Evolutionary conservation across 371 early-diverging fungal species (phyloP).

Genomic region (Lichtheimia hyalospora): DNA sequence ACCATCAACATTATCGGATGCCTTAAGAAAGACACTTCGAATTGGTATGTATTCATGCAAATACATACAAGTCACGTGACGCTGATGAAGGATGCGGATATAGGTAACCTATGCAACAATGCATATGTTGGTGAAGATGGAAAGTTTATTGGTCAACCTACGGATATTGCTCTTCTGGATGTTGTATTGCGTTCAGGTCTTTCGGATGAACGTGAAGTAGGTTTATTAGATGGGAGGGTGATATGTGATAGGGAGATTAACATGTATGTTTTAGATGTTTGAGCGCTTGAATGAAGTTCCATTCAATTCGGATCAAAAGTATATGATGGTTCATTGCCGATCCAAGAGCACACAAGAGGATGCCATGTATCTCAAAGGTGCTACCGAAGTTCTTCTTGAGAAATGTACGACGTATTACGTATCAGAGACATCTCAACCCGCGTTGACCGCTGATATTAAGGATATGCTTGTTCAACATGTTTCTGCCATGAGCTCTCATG

Average conservation of each 20-base stretch:
- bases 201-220: conserved; percentile 66
- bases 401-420: conserved; percentile 62
- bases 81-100: background rate
- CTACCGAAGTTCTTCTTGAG: conserved; percentile 72
- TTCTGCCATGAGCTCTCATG: conserved; percentile 73
- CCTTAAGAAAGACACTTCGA: conserved; percentile 53
- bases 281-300: conserved; percentile 78
- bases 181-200: conserved; percentile 50
- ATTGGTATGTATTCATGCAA: conserved; percentile 42
- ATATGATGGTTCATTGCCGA: conserved; percentile 75
- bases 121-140: conserved; percentile 67
- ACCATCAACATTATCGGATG: conserved; percentile 34
- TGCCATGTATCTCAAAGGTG: conserved; percentile 71
- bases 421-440: conserved; percentile 32
- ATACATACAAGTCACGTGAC: too few relatives aligned
- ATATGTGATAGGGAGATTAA: background rate
- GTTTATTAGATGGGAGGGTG: background rate
- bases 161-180: conserved; percentile 83
- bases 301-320: conserved; percentile 91
- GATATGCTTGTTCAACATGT: conserved; percentile 55
- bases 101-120: conserved; percentile 77
- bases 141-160: conserved; percentile 77
- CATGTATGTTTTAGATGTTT: conserved; percentile 30
- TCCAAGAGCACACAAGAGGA: conserved; percentile 27
- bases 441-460: conserved; percentile 51